phyloP scores from a whole-genome alignment of 495 filamentous ascomycete genomes.

The Aspergillus sclerotioniger region DNA sequence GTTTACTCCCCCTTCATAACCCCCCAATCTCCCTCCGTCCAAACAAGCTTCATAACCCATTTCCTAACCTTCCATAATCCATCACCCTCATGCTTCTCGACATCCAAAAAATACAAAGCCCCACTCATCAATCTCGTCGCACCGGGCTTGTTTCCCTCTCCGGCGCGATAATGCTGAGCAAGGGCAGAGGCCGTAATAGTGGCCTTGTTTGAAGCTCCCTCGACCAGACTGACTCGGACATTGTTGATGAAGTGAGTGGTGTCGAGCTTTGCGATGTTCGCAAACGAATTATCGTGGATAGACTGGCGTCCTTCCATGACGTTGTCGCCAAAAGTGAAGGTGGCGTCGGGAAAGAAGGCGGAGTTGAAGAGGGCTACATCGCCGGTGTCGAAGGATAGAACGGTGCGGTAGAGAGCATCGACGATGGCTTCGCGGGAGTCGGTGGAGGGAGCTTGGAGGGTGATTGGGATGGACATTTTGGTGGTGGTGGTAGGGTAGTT shows the following conservation, averaged over 20 bases:
- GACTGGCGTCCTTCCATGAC: conserved; percentile 18
- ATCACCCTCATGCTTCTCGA: conserved; percentile 22
- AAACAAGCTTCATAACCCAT: conserved; percentile 24
- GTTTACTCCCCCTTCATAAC: conserved; percentile 1
- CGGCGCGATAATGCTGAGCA: conserved; percentile 29
- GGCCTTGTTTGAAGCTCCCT: conserved; percentile 20
- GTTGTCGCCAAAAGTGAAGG: conserved; percentile 21
- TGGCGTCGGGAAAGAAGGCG: conserved; percentile 18
- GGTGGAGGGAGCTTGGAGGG: conserved; percentile 1
- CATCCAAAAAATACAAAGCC: conserved; percentile 24
- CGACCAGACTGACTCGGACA: conserved; percentile 24
- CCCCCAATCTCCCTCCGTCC: conserved; percentile 25
- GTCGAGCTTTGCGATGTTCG: conserved; percentile 24
- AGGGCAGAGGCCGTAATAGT: conserved; percentile 22
- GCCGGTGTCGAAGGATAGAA: conserved; percentile 26
- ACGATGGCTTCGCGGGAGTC: conserved; percentile 27
- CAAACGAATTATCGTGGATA: conserved; percentile 19
- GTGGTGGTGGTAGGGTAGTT: no score
- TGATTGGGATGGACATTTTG: conserved; percentile 5
- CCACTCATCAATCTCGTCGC: conserved; percentile 15
- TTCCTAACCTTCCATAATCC: conserved; percentile 29
- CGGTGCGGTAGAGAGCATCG: conserved; percentile 30
- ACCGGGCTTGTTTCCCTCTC: conserved; percentile 20
- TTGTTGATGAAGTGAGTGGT: conserved; percentile 35
- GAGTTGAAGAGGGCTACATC: conserved; percentile 29